A percentile compares a stretch with the other conserved stretches of the same genome.
phyloP scores from a whole-genome alignment of 2,329 filamentous ascomycete species.

The Rasamsonia emersonii region DNA sequence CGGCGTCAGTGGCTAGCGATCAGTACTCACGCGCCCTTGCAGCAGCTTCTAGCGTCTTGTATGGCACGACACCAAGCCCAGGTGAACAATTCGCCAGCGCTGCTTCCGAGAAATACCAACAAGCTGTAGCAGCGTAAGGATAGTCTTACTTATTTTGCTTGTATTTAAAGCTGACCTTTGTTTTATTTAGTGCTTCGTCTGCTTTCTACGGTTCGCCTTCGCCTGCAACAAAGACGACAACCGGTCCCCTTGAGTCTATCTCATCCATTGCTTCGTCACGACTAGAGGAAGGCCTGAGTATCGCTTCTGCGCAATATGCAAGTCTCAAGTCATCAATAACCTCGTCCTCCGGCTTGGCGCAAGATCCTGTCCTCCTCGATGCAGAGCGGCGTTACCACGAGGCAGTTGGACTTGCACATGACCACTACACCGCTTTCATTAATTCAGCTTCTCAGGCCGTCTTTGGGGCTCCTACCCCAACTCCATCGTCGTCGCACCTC shows the following conservation, averaged over 20 bases:
- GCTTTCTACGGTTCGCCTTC: slow-evolving; percentile 50
- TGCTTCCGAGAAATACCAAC: slow-evolving; percentile 46
- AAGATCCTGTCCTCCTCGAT: slow-evolving; percentile 50
- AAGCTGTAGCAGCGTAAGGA: slow-evolving; percentile 50
- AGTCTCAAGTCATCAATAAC: slow-evolving; percentile 59
- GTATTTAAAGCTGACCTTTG: slow-evolving; percentile 7
- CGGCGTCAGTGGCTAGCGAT: slow-evolving; percentile 46
- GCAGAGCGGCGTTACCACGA: slow-evolving; percentile 65
- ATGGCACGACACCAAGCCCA: slow-evolving; percentile 39
- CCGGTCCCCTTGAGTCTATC: slow-evolving; percentile 47
- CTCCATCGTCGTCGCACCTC: slow-evolving; percentile 19
- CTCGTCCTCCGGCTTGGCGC: slow-evolving; percentile 50
- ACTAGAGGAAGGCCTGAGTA: slow-evolving; percentile 60
- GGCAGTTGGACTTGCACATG: slow-evolving; percentile 68
- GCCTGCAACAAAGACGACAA: slow-evolving; percentile 37
- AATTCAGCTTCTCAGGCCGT: slow-evolving; percentile 62
- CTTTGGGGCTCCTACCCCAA: slow-evolving; percentile 51
- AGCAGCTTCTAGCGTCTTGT: slow-evolving; percentile 49
- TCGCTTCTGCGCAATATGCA: slow-evolving; percentile 63
- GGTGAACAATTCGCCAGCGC: slow-evolving; percentile 41
- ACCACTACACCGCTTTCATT: slow-evolving; percentile 67
- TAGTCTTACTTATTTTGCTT: slow-evolving; percentile 2
- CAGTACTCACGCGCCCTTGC: slow-evolving; percentile 49
- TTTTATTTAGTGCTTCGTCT: slow-evolving; percentile 41
- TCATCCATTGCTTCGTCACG: slow-evolving; percentile 62